These are phyloP conservation scores for Forsythia viridissima DNA, from an alignment of 257 asterid genomes.

Conservation along the genomic window DNA sequence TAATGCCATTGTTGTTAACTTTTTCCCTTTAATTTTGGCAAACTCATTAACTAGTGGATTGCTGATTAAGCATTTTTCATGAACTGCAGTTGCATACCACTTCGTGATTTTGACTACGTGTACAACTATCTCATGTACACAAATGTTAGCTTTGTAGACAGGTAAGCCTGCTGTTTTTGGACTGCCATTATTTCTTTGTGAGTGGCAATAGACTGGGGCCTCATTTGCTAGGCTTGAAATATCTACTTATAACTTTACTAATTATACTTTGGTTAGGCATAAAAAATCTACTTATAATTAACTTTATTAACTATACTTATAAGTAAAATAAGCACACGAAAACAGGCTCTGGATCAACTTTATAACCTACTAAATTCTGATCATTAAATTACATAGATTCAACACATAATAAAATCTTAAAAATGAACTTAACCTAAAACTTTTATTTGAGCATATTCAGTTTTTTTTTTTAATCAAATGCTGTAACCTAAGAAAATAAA, in stretches of 20 bases:
- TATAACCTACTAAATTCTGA: background rate
- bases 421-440: background rate
- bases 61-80: constrained; percentile 34
- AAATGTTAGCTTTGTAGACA: constrained; percentile 50
- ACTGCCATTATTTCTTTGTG: constrained; percentile 5
- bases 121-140: constrained; percentile 59
- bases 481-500: background rate
- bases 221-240: background rate
- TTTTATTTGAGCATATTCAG: background rate
- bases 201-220: background rate
- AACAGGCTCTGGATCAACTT: background rate
- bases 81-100: constrained; percentile 53
- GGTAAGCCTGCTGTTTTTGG: constrained; percentile 38
- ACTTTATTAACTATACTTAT: background rate
- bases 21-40: constrained; percentile 15
- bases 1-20: constrained; percentile 5
- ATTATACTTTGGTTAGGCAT: background rate
- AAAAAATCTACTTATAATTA: too few species aligned
- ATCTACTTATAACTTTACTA: background rate
- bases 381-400: background rate
- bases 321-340: background rate
- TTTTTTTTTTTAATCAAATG: background rate
- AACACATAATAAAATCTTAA: background rate
- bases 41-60: constrained; percentile 11
- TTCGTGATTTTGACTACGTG: constrained; percentile 44